Evolutionary conservation across 768 basidiomycete species (phyloP).

Genomic region (Glaciozyma martinii): DNA sequence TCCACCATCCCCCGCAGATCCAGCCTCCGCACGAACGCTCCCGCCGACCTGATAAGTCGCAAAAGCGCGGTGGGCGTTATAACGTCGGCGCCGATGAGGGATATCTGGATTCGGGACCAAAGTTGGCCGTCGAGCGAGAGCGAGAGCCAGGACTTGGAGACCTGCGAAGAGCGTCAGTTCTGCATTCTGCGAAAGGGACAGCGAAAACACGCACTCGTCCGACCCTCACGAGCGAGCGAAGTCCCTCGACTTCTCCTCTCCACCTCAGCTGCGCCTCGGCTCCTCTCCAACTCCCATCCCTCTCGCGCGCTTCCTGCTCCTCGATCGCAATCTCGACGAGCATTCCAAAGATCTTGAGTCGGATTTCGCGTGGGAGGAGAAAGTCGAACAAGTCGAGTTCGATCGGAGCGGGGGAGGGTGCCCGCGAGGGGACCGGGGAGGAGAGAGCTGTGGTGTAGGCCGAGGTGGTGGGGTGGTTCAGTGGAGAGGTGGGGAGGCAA

Average conservation of each 20-base stretch:
- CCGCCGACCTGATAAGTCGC: conserved; percentile 51
- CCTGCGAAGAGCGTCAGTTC: conserved; percentile 37
- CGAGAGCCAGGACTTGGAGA: conserved; percentile 61
- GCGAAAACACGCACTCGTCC: conserved; percentile 54
- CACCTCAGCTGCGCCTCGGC: conserved; percentile 47
- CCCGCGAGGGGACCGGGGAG: not conserved
- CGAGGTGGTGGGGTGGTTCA: not conserved
- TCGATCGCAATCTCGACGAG: conserved; percentile 24
- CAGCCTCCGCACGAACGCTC: conserved; percentile 56
- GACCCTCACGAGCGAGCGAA: conserved; percentile 67
- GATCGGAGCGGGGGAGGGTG: not conserved
- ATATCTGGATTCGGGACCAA: conserved; percentile 61
- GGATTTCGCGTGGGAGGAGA: conserved; percentile 32
- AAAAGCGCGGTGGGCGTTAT: conserved; percentile 47
- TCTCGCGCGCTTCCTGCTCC: conserved; percentile 11
- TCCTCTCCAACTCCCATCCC: conserved; percentile 8
- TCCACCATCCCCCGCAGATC: conserved; percentile 49
- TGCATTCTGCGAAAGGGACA: not conserved
- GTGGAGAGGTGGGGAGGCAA: not conserved
- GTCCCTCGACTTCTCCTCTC: conserved; percentile 64
- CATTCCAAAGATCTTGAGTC: conserved; percentile 23
- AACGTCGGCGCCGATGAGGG: conserved; percentile 51
- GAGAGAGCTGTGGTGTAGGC: not conserved
- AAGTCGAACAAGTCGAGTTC: conserved; percentile 15
- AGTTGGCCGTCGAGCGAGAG: conserved; percentile 78